Percentiles rank a stretch among this genome's conserved stretches.
Conservation (phyloP, 169 alveolate species). For the Perkinsus olseni region DNA sequence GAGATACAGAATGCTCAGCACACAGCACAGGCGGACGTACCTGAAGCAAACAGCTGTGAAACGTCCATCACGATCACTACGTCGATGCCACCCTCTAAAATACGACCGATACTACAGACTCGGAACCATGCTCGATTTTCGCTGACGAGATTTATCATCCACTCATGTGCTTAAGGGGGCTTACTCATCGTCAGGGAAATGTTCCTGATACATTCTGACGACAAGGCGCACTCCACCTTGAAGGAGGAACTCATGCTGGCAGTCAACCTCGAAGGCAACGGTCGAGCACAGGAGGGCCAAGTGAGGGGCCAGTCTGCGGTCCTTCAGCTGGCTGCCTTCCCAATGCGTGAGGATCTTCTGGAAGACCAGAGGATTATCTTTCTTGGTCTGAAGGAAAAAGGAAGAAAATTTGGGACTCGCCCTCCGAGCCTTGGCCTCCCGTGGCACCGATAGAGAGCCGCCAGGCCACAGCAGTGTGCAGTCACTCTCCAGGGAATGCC, state of each 20-base stretch:
- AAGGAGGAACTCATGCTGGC: conserved; percentile 29
- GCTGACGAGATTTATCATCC: too few relatives aligned
- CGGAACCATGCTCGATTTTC: too few relatives aligned
- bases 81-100: too few relatives aligned
- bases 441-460: too few relatives aligned
- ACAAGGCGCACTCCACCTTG: conserved; percentile 25
- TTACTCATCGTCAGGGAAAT: neutral
- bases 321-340: conserved; percentile 17
- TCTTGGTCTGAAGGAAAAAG: neutral
- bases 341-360: neutral
- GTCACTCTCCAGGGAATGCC: too few relatives aligned
- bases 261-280: conserved; percentile 20
- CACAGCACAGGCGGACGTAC: conserved; percentile 31
- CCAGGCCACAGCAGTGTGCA: too few relatives aligned
- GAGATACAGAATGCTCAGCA: conserved; percentile 23
- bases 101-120: too few relatives aligned
- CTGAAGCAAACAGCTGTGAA: neutral
- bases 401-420: too few relatives aligned
- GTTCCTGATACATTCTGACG: conserved; percentile 18
- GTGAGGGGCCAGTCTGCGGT: conserved; percentile 31
- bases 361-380: neutral
- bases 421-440: too few relatives aligned
- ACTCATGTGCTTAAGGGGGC: too few relatives aligned
- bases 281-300: conserved; percentile 33
- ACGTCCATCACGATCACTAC: too few relatives aligned